phyloP scores from a whole-genome alignment of 1,139 yeast genomes.

The Yamadazyma epiphylla region DNA sequence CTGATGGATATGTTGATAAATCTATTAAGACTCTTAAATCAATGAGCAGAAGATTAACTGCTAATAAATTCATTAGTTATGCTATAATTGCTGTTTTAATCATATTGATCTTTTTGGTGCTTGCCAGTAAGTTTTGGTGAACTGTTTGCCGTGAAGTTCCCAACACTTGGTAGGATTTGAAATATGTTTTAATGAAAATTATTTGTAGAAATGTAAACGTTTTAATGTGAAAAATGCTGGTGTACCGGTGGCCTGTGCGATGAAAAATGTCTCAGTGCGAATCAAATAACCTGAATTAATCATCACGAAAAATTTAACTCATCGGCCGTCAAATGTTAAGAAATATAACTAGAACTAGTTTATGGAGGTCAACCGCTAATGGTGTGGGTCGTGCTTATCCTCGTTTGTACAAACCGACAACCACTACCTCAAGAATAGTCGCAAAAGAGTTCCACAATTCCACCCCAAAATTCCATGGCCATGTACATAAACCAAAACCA shows the following conservation, averaged over 20 bases:
- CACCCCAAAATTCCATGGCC: slow-evolving; percentile 57
- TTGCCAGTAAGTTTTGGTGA: slow-evolving; percentile 80
- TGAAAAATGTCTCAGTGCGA: neutral
- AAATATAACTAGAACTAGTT: too few relatives aligned
- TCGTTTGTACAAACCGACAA: too few relatives aligned
- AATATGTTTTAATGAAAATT: too few relatives aligned
- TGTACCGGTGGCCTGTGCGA: too few relatives aligned
- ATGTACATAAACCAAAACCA: slow-evolving; percentile 81
- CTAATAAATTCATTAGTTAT: slow-evolving; percentile 87
- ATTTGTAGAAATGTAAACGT: too few relatives aligned
- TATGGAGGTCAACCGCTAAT: too few relatives aligned
- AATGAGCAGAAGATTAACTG: slow-evolving; percentile 94
- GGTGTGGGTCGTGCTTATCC: too few relatives aligned
- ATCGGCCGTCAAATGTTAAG: too few relatives aligned
- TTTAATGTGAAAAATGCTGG: too few relatives aligned
- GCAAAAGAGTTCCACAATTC: slow-evolving; percentile 20
- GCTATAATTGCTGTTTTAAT: slow-evolving; percentile 92
- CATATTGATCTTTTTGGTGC: slow-evolving; percentile 75
- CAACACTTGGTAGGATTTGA: too few relatives aligned
- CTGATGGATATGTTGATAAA: slow-evolving; percentile 90
- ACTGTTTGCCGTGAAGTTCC: too few relatives aligned
- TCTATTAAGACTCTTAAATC: slow-evolving; percentile 81
- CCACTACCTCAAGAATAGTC: too few relatives aligned
- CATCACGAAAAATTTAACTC: neutral
- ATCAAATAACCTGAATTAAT: neutral